Base-by-base conservation (phyloP, 441 rosid species). In the Viola pubescens region DNA sequence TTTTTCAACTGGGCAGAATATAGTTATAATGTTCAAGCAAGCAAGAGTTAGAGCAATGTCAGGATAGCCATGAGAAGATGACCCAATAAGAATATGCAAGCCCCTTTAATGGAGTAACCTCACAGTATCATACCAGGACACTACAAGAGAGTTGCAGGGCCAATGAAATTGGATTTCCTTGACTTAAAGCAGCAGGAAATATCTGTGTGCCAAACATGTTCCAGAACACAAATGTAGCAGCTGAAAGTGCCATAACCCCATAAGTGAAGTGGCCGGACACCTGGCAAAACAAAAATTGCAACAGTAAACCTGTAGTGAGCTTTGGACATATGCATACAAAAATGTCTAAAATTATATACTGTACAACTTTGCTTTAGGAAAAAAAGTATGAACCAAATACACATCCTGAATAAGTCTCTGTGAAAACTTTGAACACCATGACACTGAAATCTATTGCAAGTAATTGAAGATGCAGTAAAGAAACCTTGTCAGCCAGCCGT, bases 231-330 rank as follows among this genome's bases (percentile, higher is more conserved):
- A 87, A 92, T 34, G 97, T 92, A 53, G 90, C 90, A 51, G 82
- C 88, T 70, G 98, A 92, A 65, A 92, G 84, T 60, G 92, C 84
- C 94, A 92, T 89, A 47, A 92, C 98, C 70, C 98, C 98, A 77
- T 92, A 92, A 6, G 98, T 87, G 68, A 92, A 89, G 63, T 86
- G 90, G 67, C 98, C 98, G 58, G 98, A 80, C 10, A 92, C 96
- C 98, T 92, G 63, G 65, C 58, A 6, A 51, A 49, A 59, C 58
- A 63, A 41, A 51, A 11, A 65, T 16, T 47, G 38, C 6, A 37
- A 50, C 51, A 40, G 47, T 40, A 53, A 62, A 58, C 10, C 44
- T 34, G 37, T 42, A 10, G 37, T 13, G 19, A 59, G 40, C 41
- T 39, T 39, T 12, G 11, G 9, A 19, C 9, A 7, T 4, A 43